These are phyloP conservation scores for Pseudozyma sp. DNA, from an alignment of 1,284 basidiomycete genomes.

Conservation along the genomic window DNA sequence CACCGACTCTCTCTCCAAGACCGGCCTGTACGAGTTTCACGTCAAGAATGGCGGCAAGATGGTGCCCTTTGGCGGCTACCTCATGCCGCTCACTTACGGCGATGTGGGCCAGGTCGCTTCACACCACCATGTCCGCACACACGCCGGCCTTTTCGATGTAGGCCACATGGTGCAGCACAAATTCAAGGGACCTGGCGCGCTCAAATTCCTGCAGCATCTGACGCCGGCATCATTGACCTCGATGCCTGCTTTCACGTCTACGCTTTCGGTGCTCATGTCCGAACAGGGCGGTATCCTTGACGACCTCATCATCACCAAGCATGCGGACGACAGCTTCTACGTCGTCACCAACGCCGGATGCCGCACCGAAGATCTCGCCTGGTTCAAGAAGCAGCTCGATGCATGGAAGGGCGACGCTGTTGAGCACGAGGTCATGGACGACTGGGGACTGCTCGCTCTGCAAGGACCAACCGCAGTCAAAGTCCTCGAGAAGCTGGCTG, in stretches of 20 bases:
- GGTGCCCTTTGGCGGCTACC: conserved; percentile 95
- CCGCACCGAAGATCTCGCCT: conserved; percentile 81
- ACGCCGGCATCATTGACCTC: conserved; percentile 73
- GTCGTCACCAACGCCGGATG: conserved; percentile 96
- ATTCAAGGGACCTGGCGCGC: conserved; percentile 68
- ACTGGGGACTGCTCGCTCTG: conserved; percentile 88
- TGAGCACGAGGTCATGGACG: conserved; percentile 82
- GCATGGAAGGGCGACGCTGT: conserved; percentile 73
- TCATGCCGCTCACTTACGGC: conserved; percentile 88
- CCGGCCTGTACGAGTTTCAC: conserved; percentile 92
- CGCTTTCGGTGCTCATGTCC: conserved; percentile 86
- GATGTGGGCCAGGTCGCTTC: conserved; percentile 79
- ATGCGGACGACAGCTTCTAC: conserved; percentile 77
- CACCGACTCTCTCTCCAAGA: conserved; percentile 69
- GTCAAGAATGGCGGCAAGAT: conserved; percentile 87
- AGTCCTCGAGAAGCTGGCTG: conserved; percentile 76
- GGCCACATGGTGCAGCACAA: conserved; percentile 84
- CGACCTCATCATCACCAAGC: conserved; percentile 75
- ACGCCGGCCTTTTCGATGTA: conserved; percentile 93
- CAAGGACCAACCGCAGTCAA: conserved; percentile 88
- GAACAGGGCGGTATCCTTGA: conserved; percentile 93
- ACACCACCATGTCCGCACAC: conserved; percentile 87
- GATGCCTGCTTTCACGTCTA: conserved; percentile 79
- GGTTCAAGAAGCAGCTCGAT: conserved; percentile 78
- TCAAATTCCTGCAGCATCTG: conserved; percentile 84